Conservation (phyloP, 169 alveolate genomes). For the Cryptosporidium canis region DNA sequence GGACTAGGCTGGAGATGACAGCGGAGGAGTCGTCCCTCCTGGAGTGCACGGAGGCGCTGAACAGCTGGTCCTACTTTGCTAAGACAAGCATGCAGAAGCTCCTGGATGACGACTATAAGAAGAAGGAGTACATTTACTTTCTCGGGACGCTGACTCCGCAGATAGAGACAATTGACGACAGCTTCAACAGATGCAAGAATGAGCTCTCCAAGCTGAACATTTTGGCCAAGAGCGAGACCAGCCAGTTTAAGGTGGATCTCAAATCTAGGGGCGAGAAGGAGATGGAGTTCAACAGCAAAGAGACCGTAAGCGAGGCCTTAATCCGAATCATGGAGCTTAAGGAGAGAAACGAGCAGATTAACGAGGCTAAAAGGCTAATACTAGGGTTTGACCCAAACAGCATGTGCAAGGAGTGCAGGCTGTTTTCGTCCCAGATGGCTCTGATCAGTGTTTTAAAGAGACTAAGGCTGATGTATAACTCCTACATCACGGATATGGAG, state of each 20-base stretch:
- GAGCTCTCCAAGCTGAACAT: not conserved
- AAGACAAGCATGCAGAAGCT: not conserved
- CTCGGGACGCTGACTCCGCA: slow-evolving; percentile 10
- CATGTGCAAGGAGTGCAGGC: slow-evolving; percentile 11
- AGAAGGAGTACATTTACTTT: not conserved
- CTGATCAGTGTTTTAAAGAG: slow-evolving; percentile 19
- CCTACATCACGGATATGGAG: not conserved
- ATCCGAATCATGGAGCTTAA: not conserved
- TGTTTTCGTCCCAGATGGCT: slow-evolving; percentile 39
- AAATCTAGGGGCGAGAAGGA: not conserved
- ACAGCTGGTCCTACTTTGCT: slow-evolving; percentile 32
- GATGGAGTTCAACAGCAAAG: slow-evolving; percentile 7
- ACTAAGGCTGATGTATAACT: not conserved
- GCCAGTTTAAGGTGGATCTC: not conserved
- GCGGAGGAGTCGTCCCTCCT: not conserved
- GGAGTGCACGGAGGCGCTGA: slow-evolving; percentile 38
- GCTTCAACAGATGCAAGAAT: not conserved
- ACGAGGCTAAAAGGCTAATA: slow-evolving; percentile 1
- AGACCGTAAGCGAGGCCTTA: not conserved
- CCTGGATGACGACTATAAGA: not conserved
- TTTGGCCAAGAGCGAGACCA: not conserved
- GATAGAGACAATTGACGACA: not conserved
- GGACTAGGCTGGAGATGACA: not conserved
- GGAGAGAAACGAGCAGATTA: not conserved
- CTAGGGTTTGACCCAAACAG: not conserved